A percentile compares a stretch with the other conserved stretches of the same genome.
These are phyloP conservation scores for Trichoderma gamsii DNA, from an alignment of 495 filamentous ascomycete genomes.

Conservation along the genomic window DNA sequence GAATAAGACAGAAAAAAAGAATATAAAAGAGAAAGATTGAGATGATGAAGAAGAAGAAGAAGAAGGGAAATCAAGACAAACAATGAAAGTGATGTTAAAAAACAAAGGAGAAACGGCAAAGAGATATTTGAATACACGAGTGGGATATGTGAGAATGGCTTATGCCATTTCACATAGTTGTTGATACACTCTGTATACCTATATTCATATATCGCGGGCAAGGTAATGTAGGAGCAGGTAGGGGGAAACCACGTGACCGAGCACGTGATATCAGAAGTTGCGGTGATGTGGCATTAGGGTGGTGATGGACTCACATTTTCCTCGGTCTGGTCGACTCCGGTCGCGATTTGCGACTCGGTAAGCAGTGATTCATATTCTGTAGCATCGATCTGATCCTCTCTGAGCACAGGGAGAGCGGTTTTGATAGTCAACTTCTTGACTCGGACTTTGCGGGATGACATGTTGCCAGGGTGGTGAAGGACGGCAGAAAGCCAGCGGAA, in stretches of 20 bases:
- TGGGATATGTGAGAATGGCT: neutral
- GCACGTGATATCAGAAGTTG: slow-evolving; percentile 39
- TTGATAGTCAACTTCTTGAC: slow-evolving; percentile 89
- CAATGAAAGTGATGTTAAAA: neutral
- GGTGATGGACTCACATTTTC: slow-evolving; percentile 78
- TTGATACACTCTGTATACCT: neutral
- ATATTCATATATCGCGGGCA: neutral
- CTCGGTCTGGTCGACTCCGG: slow-evolving; percentile 92
- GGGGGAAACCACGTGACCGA: slow-evolving; percentile 46
- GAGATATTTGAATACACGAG: neutral
- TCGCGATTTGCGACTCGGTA: slow-evolving; percentile 68
- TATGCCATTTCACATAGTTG: neutral
- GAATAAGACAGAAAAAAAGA: neutral
- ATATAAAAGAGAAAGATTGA: neutral
- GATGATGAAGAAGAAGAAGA: neutral
- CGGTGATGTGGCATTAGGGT: slow-evolving; percentile 30
- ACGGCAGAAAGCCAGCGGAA: slow-evolving; percentile 40
- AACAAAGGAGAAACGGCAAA: neutral
- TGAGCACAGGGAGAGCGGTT: slow-evolving; percentile 74
- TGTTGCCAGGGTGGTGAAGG: slow-evolving; percentile 45
- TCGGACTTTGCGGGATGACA: slow-evolving; percentile 67
- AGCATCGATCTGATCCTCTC: slow-evolving; percentile 86
- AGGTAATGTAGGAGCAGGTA: slow-evolving; percentile 20
- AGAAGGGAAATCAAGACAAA: neutral
- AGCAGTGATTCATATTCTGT: slow-evolving; percentile 50